Evolutionary conservation across 208 protist species (phyloP), one percentile per base, ranked within the genome.

Genomic region (Crithidia sp.): DNA sequence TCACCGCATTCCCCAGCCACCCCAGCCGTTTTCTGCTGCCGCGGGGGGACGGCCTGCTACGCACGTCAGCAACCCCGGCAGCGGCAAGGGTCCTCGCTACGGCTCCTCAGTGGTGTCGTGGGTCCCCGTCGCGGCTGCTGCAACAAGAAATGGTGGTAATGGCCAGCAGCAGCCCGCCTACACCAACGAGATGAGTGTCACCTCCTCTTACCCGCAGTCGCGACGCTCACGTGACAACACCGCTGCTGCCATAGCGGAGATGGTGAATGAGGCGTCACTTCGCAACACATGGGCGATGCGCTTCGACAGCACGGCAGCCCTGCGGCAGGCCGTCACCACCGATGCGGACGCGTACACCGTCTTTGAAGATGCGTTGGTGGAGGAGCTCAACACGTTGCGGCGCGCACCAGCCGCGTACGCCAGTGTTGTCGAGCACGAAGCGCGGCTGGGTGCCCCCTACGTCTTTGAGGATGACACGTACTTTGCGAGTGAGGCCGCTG

Each of bases 351-450:
- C 77, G 36, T 90, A 88, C 81, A 91, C 80, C 54, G 64, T 47
- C 13, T 86, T 89, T 44, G 92, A 96, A 76, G 71, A 76, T 49
- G 67, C 63, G 5, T 70, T 96, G 39, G 60, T 94, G 57, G 58
- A 59, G 16, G 92, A 96, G 78, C 71, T 96, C 44, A 96, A 96
- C 70, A 67, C 67, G 28, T 57, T 94, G 54, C 87, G 92, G 0
- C 41, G 78, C 7, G 82, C 88, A 37, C 92, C 92, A n/a, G 74
- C 71, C 0, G 79, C 50, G 4, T 96, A 93, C 73, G 80, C 92
- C 19, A 67, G 59, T 10, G 12, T 93, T 4, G 64, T 96, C 6
- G 82, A 91, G 76, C 43, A 50, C 13, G 82, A 93, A 67, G 91
- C 86, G 17, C 86, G 82, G 7, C 41, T 96, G 4, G 84, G 84